These are phyloP conservation scores for Tothia fuscella DNA, from an alignment of 2,329 filamentous ascomycete genomes.

Conservation along the genomic window DNA sequence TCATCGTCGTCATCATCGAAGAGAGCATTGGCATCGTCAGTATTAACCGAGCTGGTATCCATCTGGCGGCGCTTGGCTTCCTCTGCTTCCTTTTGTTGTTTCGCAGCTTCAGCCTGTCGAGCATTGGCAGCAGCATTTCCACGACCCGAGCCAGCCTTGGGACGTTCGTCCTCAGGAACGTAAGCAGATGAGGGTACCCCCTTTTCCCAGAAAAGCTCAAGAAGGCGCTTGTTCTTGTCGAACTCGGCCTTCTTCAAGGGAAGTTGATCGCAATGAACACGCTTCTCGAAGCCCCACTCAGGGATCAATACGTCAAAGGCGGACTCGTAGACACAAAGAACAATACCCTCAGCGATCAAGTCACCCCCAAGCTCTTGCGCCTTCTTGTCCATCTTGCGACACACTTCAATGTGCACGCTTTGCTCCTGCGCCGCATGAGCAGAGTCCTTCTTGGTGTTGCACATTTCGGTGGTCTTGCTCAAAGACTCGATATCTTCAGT, in stretches of 20 bases:
- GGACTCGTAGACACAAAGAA: constrained; percentile 95
- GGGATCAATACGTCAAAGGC: constrained; percentile 97
- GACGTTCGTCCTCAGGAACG: constrained; percentile 91
- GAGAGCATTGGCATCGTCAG: constrained; percentile 85
- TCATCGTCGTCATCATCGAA: constrained; percentile 85
- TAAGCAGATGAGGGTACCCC: constrained; percentile 92
- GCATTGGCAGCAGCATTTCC: constrained; percentile 61
- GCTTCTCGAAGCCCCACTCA: constrained; percentile 98
- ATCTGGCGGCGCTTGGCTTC: constrained; percentile 88
- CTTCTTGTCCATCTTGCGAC: constrained; percentile 88
- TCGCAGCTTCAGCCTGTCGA: constrained; percentile 69
- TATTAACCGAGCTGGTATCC: constrained; percentile 86
- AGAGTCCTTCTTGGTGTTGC: constrained; percentile 98
- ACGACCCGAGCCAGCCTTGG: constrained; percentile 66
- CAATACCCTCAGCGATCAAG: constrained; percentile 88
- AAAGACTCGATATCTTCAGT: constrained; percentile 78
- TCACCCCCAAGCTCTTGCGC: constrained; percentile 79
- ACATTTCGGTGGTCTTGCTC: constrained; percentile 84
- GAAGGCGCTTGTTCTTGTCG: constrained; percentile 84
- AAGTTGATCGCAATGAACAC: constrained; percentile 95
- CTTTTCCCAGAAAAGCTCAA: constrained; percentile 99
- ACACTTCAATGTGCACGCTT: constrained; percentile 96
- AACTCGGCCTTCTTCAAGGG: constrained; percentile 99
- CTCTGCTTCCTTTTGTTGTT: constrained; percentile 75
- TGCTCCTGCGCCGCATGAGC: constrained; percentile 96